Base-by-base conservation (phyloP, 352 stramenopile species). In the Phytopythium boreale region DNA sequence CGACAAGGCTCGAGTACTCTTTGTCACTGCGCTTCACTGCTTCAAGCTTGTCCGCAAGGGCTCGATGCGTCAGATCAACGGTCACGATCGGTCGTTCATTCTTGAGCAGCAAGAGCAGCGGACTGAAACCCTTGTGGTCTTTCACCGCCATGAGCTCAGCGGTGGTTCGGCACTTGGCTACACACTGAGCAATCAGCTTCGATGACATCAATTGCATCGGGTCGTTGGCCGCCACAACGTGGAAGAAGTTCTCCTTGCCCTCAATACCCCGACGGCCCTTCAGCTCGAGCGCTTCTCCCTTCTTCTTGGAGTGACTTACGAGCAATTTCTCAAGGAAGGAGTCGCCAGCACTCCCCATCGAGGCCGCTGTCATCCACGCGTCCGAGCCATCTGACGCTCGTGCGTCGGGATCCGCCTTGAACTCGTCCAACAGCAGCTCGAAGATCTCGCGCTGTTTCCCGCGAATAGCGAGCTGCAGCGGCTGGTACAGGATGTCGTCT, bases 221-320 rank as follows among this genome's bases (percentile, higher is more conserved):
- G 17, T 63, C 36, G 34, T 75, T 70, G 1, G 43, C 2, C 12
- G 69, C 82, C 2, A 92, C 62, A 9, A 81, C 70, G 44, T 93
- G 84, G 51, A 93, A 90, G 50, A 90, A 80, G 36, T 90, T 92
- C 39, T 83, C 68, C n/a, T 69, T 63, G 17, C 52, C 58, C 4
- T 61, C 19, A 20, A 63, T 19, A 17, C 55, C 63, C 53, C 65
- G 66, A 68, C 73, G 34, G 26, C 53, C 49, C 22, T 50, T 56
- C 14, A 89, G 59, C 12, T 74, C 64, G 22, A 90, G 43, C 20
- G 68, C 67, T 22, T 29, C 70, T 58, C 66, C 71, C 7, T 71
- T 49, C 20, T 62, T 68, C 60, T 75, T 79, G 2, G 36, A 17
- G 43, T 88, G 76, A 39, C 82, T 62, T 31, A 82, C 69, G 22